phyloP scores from a whole-genome alignment of 1,284 basidiomycete species.

The Rhizopogon hawkerae region DNA sequence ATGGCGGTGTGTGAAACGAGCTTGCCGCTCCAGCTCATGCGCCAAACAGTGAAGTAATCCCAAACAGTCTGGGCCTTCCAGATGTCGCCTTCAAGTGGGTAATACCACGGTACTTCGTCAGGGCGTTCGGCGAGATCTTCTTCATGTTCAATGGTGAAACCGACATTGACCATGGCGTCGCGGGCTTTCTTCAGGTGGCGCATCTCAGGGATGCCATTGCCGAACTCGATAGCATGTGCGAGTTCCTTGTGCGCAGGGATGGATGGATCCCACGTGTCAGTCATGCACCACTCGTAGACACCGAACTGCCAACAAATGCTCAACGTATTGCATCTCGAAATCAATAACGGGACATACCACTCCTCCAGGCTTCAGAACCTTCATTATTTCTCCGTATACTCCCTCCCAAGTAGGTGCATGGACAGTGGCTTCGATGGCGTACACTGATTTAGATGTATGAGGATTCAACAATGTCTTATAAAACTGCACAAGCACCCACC shows the following conservation, averaged over 20 bases:
- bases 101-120: constrained; percentile 89
- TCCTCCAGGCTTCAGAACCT: constrained; percentile 95
- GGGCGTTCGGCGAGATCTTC: constrained; percentile 89
- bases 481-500: constrained; percentile 26
- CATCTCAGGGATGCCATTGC: constrained; percentile 98
- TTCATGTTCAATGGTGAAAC: constrained; percentile 85
- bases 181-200: constrained; percentile 69
- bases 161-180: constrained; percentile 75
- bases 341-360: constrained; percentile 48
- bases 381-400: constrained; percentile 90
- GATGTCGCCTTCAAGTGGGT: constrained; percentile 92
- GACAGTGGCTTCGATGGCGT: constrained; percentile 96
- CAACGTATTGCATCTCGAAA: not conserved
- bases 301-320: constrained; percentile 60
- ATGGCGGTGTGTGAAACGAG: constrained; percentile 80
- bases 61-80: constrained; percentile 88
- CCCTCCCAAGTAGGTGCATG: constrained; percentile 96
- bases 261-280: constrained; percentile 84
- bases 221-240: constrained; percentile 85
- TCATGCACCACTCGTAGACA: constrained; percentile 99
- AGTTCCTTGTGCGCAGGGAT: constrained; percentile 87
- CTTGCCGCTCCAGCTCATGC: constrained; percentile 85
- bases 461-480: not conserved
- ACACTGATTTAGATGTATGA: constrained; percentile 42
- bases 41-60: constrained; percentile 85